These are phyloP conservation scores for Scedosporium minutisporum DNA, from an alignment of 2,329 filamentous ascomycete genomes.

Conservation along the genomic window DNA sequence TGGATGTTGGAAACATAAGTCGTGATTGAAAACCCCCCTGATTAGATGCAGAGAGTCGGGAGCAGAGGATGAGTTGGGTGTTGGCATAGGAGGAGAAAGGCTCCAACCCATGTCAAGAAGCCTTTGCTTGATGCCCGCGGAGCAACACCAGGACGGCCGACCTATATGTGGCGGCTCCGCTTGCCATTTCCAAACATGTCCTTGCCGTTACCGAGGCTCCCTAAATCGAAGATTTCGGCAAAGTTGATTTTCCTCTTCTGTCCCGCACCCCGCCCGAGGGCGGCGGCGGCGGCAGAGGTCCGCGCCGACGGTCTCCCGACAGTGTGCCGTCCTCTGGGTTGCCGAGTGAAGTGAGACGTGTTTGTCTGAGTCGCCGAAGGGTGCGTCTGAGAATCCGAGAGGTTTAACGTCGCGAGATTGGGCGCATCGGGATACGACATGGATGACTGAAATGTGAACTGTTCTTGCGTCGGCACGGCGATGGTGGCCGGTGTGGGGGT, in stretches of 20 bases:
- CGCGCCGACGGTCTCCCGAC: slow-evolving; percentile 10
- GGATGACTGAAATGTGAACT: slow-evolving; percentile 61
- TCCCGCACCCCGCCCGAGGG: slow-evolving; percentile 54
- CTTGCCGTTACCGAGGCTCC: slow-evolving; percentile 52
- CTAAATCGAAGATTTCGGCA: slow-evolving; percentile 66
- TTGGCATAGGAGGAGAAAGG: neutral
- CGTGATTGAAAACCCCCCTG: neutral
- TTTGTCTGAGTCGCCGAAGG: slow-evolving; percentile 24
- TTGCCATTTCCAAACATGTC: slow-evolving; percentile 46
- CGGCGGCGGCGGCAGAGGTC: slow-evolving; percentile 16
- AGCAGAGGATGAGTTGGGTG: neutral
- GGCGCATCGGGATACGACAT: slow-evolving; percentile 39
- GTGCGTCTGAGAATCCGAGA: slow-evolving; percentile 41
- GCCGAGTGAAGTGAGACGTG: slow-evolving; percentile 17
- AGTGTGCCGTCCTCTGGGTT: slow-evolving; percentile 17
- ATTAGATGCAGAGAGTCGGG: neutral
- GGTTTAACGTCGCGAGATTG: slow-evolving; percentile 50
- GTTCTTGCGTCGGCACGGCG: slow-evolving; percentile 44
- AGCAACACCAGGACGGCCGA: neutral
- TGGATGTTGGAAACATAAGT: neutral
- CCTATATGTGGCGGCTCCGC: slow-evolving; percentile 36
- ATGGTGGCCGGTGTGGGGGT: slow-evolving; percentile 10
- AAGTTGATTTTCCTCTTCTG: slow-evolving; percentile 66
- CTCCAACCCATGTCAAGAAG: too few species aligned
- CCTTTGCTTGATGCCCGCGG: neutral